A percentile compares a stretch with the other conserved stretches of the same genome.
Conservation (phyloP, 257 asterid species). For the Nicotiana benthamiana region DNA sequence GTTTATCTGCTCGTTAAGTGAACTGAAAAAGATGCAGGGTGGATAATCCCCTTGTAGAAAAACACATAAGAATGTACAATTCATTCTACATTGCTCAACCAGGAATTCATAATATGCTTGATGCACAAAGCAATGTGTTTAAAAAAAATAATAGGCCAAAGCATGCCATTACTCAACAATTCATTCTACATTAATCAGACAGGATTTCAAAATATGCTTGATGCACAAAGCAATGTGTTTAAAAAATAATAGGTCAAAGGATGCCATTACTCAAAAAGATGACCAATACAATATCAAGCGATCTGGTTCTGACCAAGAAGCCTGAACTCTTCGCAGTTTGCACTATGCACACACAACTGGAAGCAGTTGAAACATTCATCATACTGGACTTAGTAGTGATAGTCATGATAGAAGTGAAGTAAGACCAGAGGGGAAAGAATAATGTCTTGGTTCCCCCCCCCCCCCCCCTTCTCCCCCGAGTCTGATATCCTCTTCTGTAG, state of each 20-base stretch:
- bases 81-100: not conserved
- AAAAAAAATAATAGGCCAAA: not conserved
- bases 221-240: not conserved
- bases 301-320: not conserved
- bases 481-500: not conserved
- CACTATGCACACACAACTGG: not conserved
- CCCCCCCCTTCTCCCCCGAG: too few species aligned
- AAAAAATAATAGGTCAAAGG: not conserved
- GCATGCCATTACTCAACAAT: not conserved
- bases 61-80: not conserved
- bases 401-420: constrained; percentile 3
- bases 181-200: not conserved
- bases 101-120: not conserved
- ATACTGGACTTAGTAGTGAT: not conserved
- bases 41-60: not conserved
- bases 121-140: not conserved
- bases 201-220: not conserved
- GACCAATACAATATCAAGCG: not conserved
- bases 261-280: not conserved
- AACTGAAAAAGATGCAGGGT: not conserved
- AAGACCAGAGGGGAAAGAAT: not conserved
- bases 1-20: not conserved
- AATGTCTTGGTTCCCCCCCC: not conserved
- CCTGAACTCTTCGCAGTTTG: not conserved
- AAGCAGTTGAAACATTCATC: constrained; percentile 3